Evolutionary conservation across 2,329 filamentous ascomycete genomes (phyloP).

Genomic region (Cercospora sesami): DNA sequence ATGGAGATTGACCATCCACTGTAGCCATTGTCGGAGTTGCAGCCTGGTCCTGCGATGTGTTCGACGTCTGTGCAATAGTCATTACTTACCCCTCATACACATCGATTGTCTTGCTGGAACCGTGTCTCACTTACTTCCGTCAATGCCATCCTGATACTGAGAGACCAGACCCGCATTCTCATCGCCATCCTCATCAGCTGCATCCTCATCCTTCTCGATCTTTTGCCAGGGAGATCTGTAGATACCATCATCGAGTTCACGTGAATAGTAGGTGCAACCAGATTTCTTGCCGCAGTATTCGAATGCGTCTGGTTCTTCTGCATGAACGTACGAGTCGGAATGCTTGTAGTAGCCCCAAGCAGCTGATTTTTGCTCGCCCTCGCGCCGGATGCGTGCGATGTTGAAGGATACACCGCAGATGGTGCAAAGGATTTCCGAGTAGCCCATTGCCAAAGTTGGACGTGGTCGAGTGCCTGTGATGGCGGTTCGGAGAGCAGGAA

Average conservation of each 20-base stretch:
- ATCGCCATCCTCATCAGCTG: not conserved
- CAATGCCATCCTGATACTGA: too few relatives aligned
- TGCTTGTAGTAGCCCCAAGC: slow-evolving; percentile 11
- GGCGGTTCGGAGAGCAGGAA: too few relatives aligned
- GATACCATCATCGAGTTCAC: not conserved
- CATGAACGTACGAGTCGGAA: not conserved
- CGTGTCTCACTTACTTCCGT: too few relatives aligned
- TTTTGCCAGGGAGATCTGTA: not conserved
- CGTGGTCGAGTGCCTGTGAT: too few relatives aligned
- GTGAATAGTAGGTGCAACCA: slow-evolving; percentile 8
- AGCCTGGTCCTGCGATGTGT: slow-evolving; percentile 22
- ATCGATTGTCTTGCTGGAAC: too few relatives aligned
- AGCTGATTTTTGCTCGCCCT: slow-evolving; percentile 7
- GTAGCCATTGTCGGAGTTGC: not conserved
- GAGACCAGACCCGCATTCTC: not conserved
- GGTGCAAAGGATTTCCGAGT: slow-evolving; percentile 10
- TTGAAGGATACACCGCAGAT: slow-evolving; percentile 23
- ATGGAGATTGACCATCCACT: slow-evolving; percentile 17
- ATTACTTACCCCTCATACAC: too few relatives aligned
- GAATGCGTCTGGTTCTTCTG: not conserved
- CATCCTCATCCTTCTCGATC: not conserved
- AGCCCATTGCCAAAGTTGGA: not conserved
- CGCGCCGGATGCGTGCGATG: slow-evolving; percentile 14
- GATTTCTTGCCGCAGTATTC: slow-evolving; percentile 7
- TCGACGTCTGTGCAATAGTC: not conserved